Evolutionary conservation across 345 rosid genomes (phyloP).

Genomic region (Salix koriyanagi): DNA sequence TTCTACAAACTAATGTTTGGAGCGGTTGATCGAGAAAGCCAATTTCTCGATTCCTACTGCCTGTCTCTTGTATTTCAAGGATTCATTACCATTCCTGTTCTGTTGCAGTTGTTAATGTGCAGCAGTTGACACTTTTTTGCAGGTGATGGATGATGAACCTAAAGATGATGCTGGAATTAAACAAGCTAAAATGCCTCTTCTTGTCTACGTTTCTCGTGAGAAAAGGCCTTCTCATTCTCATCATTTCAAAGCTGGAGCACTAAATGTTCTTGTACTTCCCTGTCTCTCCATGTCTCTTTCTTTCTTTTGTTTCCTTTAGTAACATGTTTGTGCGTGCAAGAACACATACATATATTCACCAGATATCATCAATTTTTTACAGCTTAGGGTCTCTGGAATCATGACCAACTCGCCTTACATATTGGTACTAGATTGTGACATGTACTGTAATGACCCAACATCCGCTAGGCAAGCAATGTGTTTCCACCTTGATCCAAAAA

Average conservation of each 20-base stretch:
- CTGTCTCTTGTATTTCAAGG: background rate
- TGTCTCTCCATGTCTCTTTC: background rate
- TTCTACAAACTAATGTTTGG: background rate
- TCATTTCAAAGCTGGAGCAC: slow-evolving; percentile 55
- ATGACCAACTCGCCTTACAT: slow-evolving; percentile 44
- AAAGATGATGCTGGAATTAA: background rate
- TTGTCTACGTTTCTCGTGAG: slow-evolving; percentile 47
- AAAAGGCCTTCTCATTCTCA: slow-evolving; percentile 36
- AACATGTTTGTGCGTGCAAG: background rate
- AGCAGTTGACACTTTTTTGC: background rate
- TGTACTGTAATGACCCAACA: slow-evolving; percentile 43
- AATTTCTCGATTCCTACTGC: background rate
- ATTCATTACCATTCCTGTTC: background rate
- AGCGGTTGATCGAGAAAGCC: background rate
- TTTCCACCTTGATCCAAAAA: slow-evolving; percentile 32
- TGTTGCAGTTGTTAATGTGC: background rate
- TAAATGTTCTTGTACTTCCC: slow-evolving; percentile 42
- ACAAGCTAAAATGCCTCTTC: slow-evolving; percentile 26
- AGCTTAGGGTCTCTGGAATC: slow-evolving; percentile 52
- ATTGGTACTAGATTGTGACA: slow-evolving; percentile 47
- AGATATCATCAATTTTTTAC: background rate
- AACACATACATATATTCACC: background rate
- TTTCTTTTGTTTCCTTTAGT: background rate
- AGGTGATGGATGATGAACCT: slow-evolving; percentile 17
- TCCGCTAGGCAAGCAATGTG: slow-evolving; percentile 50